Evolutionary conservation across 208 protist species (phyloP).

Genomic region (Endotrypanum monterogeii): DNA sequence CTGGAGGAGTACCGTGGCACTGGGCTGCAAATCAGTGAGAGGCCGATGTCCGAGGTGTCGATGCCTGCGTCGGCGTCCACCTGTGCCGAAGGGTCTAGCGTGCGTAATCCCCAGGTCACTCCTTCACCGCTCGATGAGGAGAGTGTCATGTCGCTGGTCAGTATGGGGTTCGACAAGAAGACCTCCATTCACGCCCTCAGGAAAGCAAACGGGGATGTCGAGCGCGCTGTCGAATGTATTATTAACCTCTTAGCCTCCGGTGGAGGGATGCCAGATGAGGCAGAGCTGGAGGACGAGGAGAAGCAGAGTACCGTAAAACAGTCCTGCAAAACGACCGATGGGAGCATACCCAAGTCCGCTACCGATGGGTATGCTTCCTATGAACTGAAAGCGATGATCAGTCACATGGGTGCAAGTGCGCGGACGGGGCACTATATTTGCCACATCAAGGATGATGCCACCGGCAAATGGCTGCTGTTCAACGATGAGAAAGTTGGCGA

Average conservation of each 20-base stretch:
- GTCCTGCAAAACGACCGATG: not conserved
- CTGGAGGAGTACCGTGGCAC: constrained; percentile 55
- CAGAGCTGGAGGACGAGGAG: not conserved
- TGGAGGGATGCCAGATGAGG: constrained; percentile 26
- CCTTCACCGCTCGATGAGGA: constrained; percentile 62
- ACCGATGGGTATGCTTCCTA: constrained; percentile 72
- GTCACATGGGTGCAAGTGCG: constrained; percentile 90
- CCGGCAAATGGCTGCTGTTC: constrained; percentile 91
- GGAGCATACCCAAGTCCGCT: constrained; percentile 5
- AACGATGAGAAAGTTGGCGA: constrained; percentile 96
- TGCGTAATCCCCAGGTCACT: not conserved
- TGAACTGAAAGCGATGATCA: constrained; percentile 86
- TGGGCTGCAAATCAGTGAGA: too few species aligned
- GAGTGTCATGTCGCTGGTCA: constrained; percentile 74
- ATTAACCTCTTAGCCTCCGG: constrained; percentile 93
- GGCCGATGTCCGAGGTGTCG: constrained; percentile 50
- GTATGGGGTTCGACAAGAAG: constrained; percentile 86
- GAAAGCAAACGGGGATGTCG: constrained; percentile 90
- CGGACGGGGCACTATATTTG: constrained; percentile 92
- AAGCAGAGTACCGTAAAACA: not conserved
- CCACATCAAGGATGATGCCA: constrained; percentile 79
- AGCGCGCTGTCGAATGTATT: constrained; percentile 96
- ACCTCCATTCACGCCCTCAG: constrained; percentile 80
- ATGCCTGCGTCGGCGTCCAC: constrained; percentile 44
- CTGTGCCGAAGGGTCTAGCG: not conserved